These are phyloP conservation scores for Candida sonorensis DNA, from an alignment of 805 yeast species.

Conservation along the genomic window DNA sequence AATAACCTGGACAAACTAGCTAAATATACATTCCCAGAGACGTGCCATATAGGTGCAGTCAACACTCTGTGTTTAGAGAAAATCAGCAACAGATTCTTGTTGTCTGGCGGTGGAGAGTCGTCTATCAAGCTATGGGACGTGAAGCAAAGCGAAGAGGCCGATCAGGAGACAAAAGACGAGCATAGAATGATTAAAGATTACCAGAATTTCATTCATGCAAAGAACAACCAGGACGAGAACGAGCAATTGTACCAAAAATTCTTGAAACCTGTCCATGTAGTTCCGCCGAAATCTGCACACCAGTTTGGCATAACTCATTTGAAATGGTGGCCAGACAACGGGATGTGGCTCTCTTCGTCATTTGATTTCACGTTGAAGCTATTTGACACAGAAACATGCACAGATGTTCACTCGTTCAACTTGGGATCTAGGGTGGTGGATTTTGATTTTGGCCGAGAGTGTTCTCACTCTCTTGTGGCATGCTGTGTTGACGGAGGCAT, in stretches of 20 bases:
- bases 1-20: conserved; percentile 13
- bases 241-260: conserved; percentile 10
- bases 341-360: conserved; percentile 77
- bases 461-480: conserved; percentile 50
- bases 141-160: conserved; percentile 13
- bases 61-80: conserved; percentile 55
- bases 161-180: no score
- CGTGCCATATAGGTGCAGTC: conserved; percentile 45
- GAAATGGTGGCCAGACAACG: conserved; percentile 92
- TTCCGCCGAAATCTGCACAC: conserved; percentile 42
- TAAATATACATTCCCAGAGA: conserved; percentile 32
- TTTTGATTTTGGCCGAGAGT: conserved; percentile 50
- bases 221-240: background rate
- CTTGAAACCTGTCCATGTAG: conserved; percentile 13
- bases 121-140: conserved; percentile 63
- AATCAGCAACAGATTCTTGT: conserved; percentile 36
- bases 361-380: conserved; percentile 70
- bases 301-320: conserved; percentile 65
- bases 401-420: conserved; percentile 61
- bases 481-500: conserved; percentile 57
- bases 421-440: conserved; percentile 57
- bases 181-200: background rate
- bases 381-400: conserved; percentile 70
- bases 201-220: background rate
- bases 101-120: conserved; percentile 73